Evolutionary conservation across 2,329 filamentous ascomycete species (phyloP), one percentile per base, ranked within the genome.

Genomic region (Apiospora phragmitis): DNA sequence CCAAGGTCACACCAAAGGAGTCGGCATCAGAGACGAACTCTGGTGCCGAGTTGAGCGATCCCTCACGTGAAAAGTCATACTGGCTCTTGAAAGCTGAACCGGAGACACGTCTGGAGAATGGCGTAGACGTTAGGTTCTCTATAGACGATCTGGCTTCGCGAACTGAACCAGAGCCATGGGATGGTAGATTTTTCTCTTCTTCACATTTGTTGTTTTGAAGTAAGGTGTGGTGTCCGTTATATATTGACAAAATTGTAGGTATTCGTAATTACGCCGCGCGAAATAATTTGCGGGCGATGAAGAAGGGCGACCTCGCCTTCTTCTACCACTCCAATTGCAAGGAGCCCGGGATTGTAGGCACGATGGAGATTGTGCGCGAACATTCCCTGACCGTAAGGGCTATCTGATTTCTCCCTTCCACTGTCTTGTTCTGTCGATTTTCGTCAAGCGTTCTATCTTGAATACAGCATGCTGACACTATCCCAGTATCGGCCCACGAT

Each of bases 291-390:
- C 90, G 93, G 41, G 89, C 90, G 11, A 99, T 99, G 96, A 94
- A 93, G 76, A 90, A 91, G 70, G 95, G 95, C 68, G 96, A 99
- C 78, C 86, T 95, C 42, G 95, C 94, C 35, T 98, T 99, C 83
- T 98, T 99, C 84, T 98, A 98, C 79, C 95, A 98, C 82, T 97
- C 93, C 65, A 97, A 96, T 77, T 96, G 93, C 82, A 97, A 97
- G 79, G 89, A 92, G 32, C 94, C 95, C 0, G 95, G 93, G 2
- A 94, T 98, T 66, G 94, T 92, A 1, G 95, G 95, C 1, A 89
- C 92, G 24, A 95, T 97, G 92, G 93, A 96, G 77, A 93, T 99
- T 73, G 94, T 97, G 21, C 87, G 89, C 74, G 95, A 97, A 79
- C 92, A 94, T 74, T 91, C 92, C 88, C 93, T 11, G 96, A 99